phyloP scores from a whole-genome alignment of 2,329 filamentous ascomycete species.

The Hypoxylon sp. region DNA sequence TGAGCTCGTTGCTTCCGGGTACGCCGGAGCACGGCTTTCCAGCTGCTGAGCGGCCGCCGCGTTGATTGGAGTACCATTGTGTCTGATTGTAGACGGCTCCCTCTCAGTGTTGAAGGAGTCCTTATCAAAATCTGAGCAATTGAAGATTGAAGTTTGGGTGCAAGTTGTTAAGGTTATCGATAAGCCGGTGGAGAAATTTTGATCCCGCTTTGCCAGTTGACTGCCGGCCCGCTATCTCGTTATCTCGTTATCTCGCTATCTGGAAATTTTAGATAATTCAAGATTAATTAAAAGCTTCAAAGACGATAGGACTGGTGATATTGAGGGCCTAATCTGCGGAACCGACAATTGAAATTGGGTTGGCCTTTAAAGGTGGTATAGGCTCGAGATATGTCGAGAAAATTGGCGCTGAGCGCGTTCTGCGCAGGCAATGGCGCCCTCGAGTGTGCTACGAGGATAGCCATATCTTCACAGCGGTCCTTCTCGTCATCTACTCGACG shows the following conservation, averaged over 20 bases:
- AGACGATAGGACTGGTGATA: constrained; percentile 3
- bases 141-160: constrained; percentile 18
- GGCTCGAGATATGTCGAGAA: constrained; percentile 49
- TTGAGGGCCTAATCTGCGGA: constrained; percentile 4
- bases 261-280: constrained; percentile 32
- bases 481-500: constrained; percentile 51
- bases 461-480: constrained; percentile 42
- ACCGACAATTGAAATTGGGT: constrained; percentile 12
- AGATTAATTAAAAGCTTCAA: constrained; percentile 6
- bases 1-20: constrained; percentile 66
- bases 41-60: constrained; percentile 78
- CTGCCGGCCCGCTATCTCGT: constrained; percentile 11
- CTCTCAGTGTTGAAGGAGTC: background rate
- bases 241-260: too few species aligned
- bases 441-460: constrained; percentile 47
- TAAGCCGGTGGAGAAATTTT: constrained; percentile 46
- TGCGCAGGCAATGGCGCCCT: constrained; percentile 49
- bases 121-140: constrained; percentile 2
- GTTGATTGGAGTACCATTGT: constrained; percentile 73
- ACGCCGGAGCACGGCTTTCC: constrained; percentile 75
- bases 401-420: constrained; percentile 49
- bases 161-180: constrained; percentile 28
- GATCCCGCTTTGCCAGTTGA: constrained; percentile 28
- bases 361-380: background rate
- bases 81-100: constrained; percentile 14